phyloP scores from a whole-genome alignment of 225 moss, liverwort and hornwort genomes.

The Thuidium tamariscinum region DNA sequence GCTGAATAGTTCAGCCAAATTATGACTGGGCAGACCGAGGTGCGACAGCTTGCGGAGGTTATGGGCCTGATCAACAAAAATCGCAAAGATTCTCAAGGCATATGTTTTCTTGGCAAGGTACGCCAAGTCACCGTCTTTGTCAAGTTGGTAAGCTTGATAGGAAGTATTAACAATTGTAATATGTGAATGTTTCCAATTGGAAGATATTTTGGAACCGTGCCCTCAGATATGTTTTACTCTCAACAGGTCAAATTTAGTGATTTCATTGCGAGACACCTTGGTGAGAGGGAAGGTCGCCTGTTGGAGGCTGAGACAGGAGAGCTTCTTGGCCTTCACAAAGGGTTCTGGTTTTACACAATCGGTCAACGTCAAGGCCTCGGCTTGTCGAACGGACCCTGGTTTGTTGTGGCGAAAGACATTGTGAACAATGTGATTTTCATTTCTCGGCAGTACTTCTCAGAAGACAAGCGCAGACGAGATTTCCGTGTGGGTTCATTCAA shows the following conservation, averaged over 20 bases:
- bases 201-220: background rate
- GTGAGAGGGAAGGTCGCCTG: conserved; percentile 70
- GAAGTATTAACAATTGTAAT: background rate
- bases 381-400: conserved; percentile 95
- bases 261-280: conserved; percentile 82
- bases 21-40: conserved; percentile 43
- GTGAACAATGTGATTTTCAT: conserved; percentile 72
- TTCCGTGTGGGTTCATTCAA: conserved; percentile 72
- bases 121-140: background rate
- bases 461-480: conserved; percentile 62
- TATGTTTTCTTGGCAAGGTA: conserved; percentile 98
- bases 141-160: background rate
- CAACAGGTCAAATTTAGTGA: conserved; percentile 86
- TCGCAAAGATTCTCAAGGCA: conserved; percentile 97
- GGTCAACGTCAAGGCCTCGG: conserved; percentile 94
- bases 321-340: conserved; percentile 76
- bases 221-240: background rate
- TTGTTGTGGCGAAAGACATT: conserved; percentile 89
- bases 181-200: background rate
- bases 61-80: conserved; percentile 72
- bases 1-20: background rate
- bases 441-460: conserved; percentile 66
- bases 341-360: conserved; percentile 95
- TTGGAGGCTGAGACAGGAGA: conserved; percentile 95
- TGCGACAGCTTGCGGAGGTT: conserved; percentile 64